Evolutionary conservation across 108 stramenopile genomes (phyloP), one percentile per base, ranked within the genome.

Genomic region (Pinguiococcus pyrenoidosus): DNA sequence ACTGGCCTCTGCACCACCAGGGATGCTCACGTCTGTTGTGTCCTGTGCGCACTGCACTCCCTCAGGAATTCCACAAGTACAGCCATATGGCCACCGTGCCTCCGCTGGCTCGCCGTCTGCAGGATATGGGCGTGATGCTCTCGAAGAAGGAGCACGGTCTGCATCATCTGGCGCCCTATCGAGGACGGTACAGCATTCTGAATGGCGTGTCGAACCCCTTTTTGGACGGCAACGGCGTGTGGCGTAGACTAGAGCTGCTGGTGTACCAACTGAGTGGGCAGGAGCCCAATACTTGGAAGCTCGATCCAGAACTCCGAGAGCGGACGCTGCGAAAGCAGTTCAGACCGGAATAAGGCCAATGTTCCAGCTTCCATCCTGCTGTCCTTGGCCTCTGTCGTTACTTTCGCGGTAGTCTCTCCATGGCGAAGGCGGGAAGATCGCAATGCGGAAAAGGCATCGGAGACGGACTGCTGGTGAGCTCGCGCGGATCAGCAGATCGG

Each of bases 41-140:
- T n/a, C n/a, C n/a, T n/a, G n/a, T n/a, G n/a, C n/a, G n/a, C n/a
- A n/a, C n/a, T n/a, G n/a, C n/a, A 29, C 37, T 84, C 37, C 74
- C 74, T 4, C 85, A 89, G 70, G 88, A 89, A 59, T 62, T 87
- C 18, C 88, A 89, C 57, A 85, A 85, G 51, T 84, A 79, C 79
- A 68, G 71, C 16, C 88, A 89, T 62, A 76, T 78, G 80, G 64
- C 71, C 4, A 68, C 81, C 32, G 43, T 52, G 12, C 81, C 82
- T 0, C 10, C 28, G 0, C 68, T 64, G 57, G 79, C 79, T 0
- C 71, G 73, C 29, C 32, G 32, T 12, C 50, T 89, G 26, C 88
- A 89, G 50, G 54, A 76, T 5, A 13, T 59, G 10, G 78, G 78
- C 0, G 22, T 83, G 5, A 69, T 74, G 0, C 62, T 90, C 36